These are phyloP conservation scores for Solanum medicagineum DNA, from an alignment of 257 asterid species.

Conservation along the genomic window DNA sequence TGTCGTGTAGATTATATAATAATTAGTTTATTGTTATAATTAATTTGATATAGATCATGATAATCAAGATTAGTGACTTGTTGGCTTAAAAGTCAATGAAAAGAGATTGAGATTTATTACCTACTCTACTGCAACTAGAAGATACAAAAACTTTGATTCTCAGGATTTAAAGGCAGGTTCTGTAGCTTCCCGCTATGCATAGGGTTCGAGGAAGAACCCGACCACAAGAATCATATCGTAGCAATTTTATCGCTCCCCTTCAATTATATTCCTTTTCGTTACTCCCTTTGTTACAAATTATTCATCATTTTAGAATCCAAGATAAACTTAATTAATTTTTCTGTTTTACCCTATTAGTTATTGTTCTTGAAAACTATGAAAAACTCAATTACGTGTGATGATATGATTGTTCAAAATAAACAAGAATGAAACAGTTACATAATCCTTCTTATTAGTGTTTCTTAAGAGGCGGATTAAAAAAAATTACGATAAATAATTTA, in stretches of 20 bases:
- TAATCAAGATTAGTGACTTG: background rate
- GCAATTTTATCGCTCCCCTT: fast-evolving
- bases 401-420: background rate
- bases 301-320: background rate
- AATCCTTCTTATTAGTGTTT: background rate
- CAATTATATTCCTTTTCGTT: background rate
- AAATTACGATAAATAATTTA: too few species aligned
- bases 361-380: background rate
- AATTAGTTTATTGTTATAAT: background rate
- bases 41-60: background rate
- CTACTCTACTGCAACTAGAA: background rate
- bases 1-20: background rate
- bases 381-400: background rate
- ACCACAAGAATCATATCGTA: too few species aligned
- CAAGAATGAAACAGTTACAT: background rate
- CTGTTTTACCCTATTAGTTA: background rate
- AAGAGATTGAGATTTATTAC: background rate
- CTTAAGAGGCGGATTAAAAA: too few species aligned
- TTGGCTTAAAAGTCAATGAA: background rate
- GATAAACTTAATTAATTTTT: too few species aligned
- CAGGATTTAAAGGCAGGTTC: background rate
- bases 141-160: background rate
- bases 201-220: too few species aligned
- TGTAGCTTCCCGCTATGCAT: too few species aligned
- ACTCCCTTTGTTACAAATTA: background rate